Conservation (phyloP, 192 early-diverging fungal species). For the Podila clonocystis region DNA sequence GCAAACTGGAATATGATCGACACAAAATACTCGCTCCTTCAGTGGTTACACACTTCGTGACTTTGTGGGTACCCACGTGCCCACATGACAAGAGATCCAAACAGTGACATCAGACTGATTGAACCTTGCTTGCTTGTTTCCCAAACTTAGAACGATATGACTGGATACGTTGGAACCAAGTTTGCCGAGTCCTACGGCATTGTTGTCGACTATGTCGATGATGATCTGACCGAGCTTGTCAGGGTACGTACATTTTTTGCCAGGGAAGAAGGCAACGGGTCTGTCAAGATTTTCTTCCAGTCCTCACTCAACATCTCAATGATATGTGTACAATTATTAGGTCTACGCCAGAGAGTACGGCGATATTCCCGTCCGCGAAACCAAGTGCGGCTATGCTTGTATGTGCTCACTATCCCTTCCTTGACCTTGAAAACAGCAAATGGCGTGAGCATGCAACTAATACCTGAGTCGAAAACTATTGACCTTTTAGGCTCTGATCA, state of each 20-base stretch:
- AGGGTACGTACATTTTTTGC: slow-evolving; percentile 33
- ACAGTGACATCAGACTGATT: neutral
- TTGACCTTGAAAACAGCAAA: neutral
- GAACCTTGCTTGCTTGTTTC: slow-evolving; percentile 55
- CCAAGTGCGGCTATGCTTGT: slow-evolving; percentile 87
- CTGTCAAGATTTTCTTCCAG: no score
- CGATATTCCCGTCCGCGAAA: slow-evolving; percentile 70
- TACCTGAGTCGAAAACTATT: slow-evolving; percentile 6
- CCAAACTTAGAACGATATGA: slow-evolving; percentile 88
- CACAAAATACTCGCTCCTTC: neutral
- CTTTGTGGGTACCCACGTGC: neutral
- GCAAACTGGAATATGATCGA: neutral
- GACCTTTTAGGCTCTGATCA: slow-evolving; percentile 80
- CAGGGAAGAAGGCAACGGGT: no score
- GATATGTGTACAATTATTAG: slow-evolving; percentile 61
- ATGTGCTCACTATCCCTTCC: slow-evolving; percentile 4
- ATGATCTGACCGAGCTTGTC: slow-evolving; percentile 60
- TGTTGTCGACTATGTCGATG: slow-evolving; percentile 84
- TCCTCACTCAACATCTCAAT: no score
- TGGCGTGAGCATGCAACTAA: neutral
- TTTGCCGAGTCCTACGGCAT: slow-evolving; percentile 77
- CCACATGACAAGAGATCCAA: neutral
- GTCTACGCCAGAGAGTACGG: slow-evolving; percentile 72
- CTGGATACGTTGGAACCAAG: slow-evolving; percentile 78
- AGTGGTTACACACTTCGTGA: neutral